Evolutionary conservation across 495 filamentous ascomycete species (phyloP).

Genomic region (Neurospora sp.): DNA sequence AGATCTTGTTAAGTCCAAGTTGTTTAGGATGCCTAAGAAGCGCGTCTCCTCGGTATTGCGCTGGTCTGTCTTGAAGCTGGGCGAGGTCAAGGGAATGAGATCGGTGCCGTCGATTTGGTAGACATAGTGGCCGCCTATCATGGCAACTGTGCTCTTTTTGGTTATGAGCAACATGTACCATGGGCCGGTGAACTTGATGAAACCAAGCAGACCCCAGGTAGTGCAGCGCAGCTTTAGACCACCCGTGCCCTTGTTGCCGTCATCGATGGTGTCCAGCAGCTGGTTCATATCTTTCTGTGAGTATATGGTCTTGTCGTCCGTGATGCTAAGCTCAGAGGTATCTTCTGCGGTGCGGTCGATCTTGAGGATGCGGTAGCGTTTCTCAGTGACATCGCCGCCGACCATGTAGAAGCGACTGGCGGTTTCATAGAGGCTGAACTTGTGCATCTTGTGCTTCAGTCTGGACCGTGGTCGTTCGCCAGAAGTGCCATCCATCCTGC

Average conservation of each 20-base stretch:
- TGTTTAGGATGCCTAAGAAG: conserved; percentile 80
- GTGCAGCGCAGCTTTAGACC: conserved; percentile 83
- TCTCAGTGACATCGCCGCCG: conserved; percentile 80
- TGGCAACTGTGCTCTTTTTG: conserved; percentile 88
- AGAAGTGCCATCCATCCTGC: conserved; percentile 17
- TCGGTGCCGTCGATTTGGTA: conserved; percentile 97
- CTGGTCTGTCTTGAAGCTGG: conserved; percentile 62
- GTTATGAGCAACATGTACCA: conserved; percentile 97
- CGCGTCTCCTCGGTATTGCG: conserved; percentile 79
- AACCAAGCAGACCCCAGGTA: conserved; percentile 88
- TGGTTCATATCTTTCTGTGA: conserved; percentile 87
- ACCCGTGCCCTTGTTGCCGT: conserved; percentile 87
- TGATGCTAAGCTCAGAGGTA: conserved; percentile 62
- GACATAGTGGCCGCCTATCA: conserved; percentile 91
- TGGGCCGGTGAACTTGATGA: conserved; percentile 90
- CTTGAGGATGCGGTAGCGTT: conserved; percentile 81
- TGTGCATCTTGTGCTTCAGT: conserved; percentile 79
- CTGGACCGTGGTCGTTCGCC: conserved; percentile 19
- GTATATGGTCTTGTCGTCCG: conserved; percentile 92
- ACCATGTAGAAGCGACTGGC: conserved; percentile 87
- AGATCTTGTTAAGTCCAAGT: conserved; percentile 76
- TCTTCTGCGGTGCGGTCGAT: conserved; percentile 80
- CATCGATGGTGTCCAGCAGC: conserved; percentile 85
- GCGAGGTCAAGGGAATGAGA: conserved; percentile 70
- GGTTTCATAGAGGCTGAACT: conserved; percentile 92